Percentiles rank a stretch among this genome's conserved stretches.
Evolutionary conservation across 1,284 basidiomycete species (phyloP).

Genomic region (Rhizopogon hawkerae): DNA sequence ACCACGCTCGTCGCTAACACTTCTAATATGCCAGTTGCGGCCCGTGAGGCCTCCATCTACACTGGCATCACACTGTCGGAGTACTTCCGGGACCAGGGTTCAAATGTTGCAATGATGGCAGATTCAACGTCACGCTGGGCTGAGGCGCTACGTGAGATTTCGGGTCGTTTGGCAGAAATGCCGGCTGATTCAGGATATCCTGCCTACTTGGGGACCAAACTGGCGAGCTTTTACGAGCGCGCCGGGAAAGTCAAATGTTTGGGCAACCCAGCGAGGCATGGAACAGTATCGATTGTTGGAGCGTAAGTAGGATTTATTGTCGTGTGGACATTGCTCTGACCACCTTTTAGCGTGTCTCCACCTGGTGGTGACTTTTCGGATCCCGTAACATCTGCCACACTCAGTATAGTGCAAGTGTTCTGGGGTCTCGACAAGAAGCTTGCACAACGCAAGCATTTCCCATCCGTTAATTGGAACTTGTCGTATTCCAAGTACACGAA

Average conservation of each 20-base stretch:
- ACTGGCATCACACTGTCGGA: slow-evolving; percentile 99
- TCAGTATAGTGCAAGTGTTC: slow-evolving; percentile 99
- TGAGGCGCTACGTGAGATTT: slow-evolving; percentile 98
- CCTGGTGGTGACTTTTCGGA: slow-evolving; percentile 99
- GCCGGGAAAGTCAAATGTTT: slow-evolving; percentile 95
- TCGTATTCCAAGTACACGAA: slow-evolving; percentile 99
- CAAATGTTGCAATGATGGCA: slow-evolving; percentile 99
- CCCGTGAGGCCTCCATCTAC: slow-evolving; percentile 99
- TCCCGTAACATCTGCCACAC: slow-evolving; percentile 94
- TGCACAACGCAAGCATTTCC: slow-evolving; percentile 97
- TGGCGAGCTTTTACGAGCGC: slow-evolving; percentile 98
- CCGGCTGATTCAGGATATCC: slow-evolving; percentile 99
- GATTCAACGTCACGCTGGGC: slow-evolving; percentile 99
- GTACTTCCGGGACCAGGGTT: slow-evolving; percentile 99
- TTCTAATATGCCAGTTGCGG: slow-evolving; percentile 99
- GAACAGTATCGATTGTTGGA: slow-evolving; percentile 97
- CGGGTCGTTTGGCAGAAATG: slow-evolving; percentile 99
- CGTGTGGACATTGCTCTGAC: slow-evolving; percentile 10
- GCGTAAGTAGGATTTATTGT: slow-evolving; percentile 58
- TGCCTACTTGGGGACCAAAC: slow-evolving; percentile 92
- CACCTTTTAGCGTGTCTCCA: slow-evolving; percentile 74
- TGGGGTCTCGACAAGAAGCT: slow-evolving; percentile 95
- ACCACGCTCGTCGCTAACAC: slow-evolving; percentile 99
- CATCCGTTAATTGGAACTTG: slow-evolving; percentile 97
- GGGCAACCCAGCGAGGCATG: slow-evolving; percentile 82